phyloP scores from a whole-genome alignment of 306 rosid species.

The Cotoneaster glaucophyllus region DNA sequence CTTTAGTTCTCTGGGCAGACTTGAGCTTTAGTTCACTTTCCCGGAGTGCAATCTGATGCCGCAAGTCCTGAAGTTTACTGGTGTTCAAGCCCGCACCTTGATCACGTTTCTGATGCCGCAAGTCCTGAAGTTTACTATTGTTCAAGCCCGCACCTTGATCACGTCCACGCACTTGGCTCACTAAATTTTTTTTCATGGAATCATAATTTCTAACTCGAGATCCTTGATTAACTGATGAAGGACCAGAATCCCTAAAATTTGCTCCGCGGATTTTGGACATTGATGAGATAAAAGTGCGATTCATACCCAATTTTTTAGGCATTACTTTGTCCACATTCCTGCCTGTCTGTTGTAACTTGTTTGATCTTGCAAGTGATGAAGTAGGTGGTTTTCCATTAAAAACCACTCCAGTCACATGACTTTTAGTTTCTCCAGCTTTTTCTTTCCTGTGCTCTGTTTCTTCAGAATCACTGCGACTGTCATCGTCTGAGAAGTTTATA shows the following conservation, averaged over 20 bases:
- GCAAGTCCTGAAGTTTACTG: constrained; percentile 78
- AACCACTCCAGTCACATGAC: constrained; percentile 24
- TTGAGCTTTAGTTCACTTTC: constrained; percentile 78
- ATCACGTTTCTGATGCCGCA: constrained; percentile 73
- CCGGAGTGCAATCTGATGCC: constrained; percentile 85
- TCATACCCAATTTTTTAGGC: constrained; percentile 43
- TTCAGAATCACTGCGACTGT: constrained; percentile 79
- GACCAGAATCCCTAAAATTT: constrained; percentile 42
- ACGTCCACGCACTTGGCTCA: constrained; percentile 38
- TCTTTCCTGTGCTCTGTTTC: constrained; percentile 23
- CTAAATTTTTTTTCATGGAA: constrained; percentile 30
- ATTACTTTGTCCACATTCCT: constrained; percentile 38
- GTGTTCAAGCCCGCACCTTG: constrained; percentile 39
- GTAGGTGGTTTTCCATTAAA: constrained; percentile 37
- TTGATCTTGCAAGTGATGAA: constrained; percentile 37
- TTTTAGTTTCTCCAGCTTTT: constrained; percentile 32
- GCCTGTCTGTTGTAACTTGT: constrained; percentile 33
- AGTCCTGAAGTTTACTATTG: constrained; percentile 52
- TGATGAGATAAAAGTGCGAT: constrained; percentile 38
- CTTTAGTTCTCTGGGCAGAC: constrained; percentile 67
- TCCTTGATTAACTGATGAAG: constrained; percentile 44
- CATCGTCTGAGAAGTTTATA: constrained; percentile 90
- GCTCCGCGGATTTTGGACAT: constrained; percentile 29
- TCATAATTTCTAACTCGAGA: constrained; percentile 40
- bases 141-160: constrained; percentile 27